Evolutionary conservation across 768 basidiomycete species (phyloP).

Genomic region (Lactifluus volemus): DNA sequence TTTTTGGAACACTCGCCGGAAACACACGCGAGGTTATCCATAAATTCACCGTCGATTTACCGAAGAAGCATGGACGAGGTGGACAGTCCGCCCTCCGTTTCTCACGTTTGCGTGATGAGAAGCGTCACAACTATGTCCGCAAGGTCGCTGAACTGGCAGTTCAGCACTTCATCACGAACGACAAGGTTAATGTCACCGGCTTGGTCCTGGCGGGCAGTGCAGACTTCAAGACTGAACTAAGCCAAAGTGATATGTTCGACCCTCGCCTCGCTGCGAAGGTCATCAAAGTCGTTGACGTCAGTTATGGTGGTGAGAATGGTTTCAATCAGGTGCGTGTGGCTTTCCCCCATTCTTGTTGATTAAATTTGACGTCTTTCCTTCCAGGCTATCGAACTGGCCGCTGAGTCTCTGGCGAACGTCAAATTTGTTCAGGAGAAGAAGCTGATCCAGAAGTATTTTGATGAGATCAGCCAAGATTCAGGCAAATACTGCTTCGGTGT

Average conservation of each 20-base stretch:
- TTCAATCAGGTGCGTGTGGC: conserved; percentile 81
- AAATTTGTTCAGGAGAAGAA: conserved; percentile 99
- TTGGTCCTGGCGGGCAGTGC: conserved; percentile 94
- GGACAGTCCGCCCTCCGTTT: conserved; percentile 99
- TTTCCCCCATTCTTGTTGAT: neutral
- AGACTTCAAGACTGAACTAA: conserved; percentile 97
- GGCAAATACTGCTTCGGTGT: conserved; percentile 97
- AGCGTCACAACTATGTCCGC: conserved; percentile 98
- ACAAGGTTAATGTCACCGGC: conserved; percentile 97
- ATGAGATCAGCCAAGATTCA: conserved; percentile 97
- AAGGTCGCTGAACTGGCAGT: conserved; percentile 97
- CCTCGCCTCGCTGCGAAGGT: conserved; percentile 79
- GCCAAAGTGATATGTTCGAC: conserved; percentile 96
- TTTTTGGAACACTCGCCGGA: conserved; percentile 92
- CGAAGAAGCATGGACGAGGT: conserved; percentile 99
- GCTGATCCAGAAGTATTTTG: conserved; percentile 96
- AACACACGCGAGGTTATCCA: conserved; percentile 97
- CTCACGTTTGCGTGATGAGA: conserved; percentile 97
- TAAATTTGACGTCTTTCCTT: neutral
- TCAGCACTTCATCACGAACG: conserved; percentile 94
- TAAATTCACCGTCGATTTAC: conserved; percentile 98
- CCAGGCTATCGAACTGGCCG: conserved; percentile 93
- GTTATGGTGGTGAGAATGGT: conserved; percentile 97
- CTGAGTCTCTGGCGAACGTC: conserved; percentile 94
- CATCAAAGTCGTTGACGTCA: conserved; percentile 97